These are phyloP conservation scores for Auricularia sp. DNA, from an alignment of 768 basidiomycete species.

Conservation along the genomic window DNA sequence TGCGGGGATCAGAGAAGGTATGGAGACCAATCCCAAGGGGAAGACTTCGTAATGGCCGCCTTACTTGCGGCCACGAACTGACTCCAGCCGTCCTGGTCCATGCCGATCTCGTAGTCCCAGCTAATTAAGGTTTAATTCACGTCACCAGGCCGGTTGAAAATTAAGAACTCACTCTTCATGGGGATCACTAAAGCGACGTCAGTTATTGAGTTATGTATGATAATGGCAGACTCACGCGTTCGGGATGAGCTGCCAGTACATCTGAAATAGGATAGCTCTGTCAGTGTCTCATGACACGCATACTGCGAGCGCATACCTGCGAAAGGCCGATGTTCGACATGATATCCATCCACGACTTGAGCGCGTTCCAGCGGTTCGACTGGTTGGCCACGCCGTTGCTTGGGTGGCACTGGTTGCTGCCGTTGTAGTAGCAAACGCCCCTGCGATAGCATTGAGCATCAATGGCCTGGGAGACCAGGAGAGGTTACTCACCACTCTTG, in stretches of 20 bases:
- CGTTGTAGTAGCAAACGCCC: constrained; percentile 21
- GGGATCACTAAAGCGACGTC: background rate
- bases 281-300: too few species aligned
- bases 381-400: constrained; percentile 14
- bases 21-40: background rate
- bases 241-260: constrained; percentile 31
- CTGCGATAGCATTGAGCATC: constrained; percentile 1
- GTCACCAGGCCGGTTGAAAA: too few species aligned
- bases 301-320: too few species aligned
- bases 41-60: background rate
- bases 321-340: constrained; percentile 27
- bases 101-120: constrained; percentile 4
- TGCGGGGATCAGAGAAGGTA: background rate
- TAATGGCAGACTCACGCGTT: constrained; percentile 20
- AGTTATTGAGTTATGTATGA: constrained; percentile 15
- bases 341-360: constrained; percentile 23
- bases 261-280: constrained; percentile 10
- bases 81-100: background rate
- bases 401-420: constrained; percentile 20
- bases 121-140: background rate
- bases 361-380: constrained; percentile 23
- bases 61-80: background rate
- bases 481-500: background rate
- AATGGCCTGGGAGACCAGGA: background rate
- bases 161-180: background rate